phyloP scores from a whole-genome alignment of 352 stramenopile species.

The Globisporangium spinosum region DNA sequence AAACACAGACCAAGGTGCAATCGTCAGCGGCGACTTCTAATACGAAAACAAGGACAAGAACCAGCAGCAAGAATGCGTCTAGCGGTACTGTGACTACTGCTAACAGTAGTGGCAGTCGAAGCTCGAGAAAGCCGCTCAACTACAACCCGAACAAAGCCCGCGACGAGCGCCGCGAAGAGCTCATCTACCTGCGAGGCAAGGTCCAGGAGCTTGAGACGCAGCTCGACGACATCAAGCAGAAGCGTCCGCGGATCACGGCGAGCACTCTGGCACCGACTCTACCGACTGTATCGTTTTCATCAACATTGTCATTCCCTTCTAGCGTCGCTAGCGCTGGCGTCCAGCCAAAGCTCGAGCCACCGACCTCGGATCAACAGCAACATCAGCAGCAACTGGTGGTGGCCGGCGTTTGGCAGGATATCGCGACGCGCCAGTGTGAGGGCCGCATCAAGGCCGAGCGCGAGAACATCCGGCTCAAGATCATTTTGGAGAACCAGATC shows the following conservation, averaged over 20 bases:
- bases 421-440: constrained; percentile 15
- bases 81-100: neutral
- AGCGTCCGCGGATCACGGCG: neutral
- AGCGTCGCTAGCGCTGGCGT: neutral
- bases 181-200: constrained; percentile 39
- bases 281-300: neutral
- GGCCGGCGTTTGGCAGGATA: constrained; percentile 27
- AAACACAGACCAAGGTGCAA: neutral
- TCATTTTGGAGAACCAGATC: constrained; percentile 55
- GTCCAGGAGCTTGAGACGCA: constrained; percentile 38
- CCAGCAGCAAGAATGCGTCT: neutral
- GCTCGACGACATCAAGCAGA: constrained; percentile 14
- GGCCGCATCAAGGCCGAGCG: constrained; percentile 43
- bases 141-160: constrained; percentile 42
- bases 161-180: constrained; percentile 37
- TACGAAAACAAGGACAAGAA: neutral
- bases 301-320: neutral
- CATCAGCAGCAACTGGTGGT: constrained; percentile 1
- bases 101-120: neutral
- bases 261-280: neutral
- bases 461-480: constrained; percentile 53
- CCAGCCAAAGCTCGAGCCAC: neutral
- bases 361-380: neutral
- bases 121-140: constrained; percentile 24
- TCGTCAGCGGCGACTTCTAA: neutral